Evolutionary conservation across 352 stramenopile genomes (phyloP), one percentile per base, ranked within the genome.

Genomic region (Phytophthora brassicae): DNA sequence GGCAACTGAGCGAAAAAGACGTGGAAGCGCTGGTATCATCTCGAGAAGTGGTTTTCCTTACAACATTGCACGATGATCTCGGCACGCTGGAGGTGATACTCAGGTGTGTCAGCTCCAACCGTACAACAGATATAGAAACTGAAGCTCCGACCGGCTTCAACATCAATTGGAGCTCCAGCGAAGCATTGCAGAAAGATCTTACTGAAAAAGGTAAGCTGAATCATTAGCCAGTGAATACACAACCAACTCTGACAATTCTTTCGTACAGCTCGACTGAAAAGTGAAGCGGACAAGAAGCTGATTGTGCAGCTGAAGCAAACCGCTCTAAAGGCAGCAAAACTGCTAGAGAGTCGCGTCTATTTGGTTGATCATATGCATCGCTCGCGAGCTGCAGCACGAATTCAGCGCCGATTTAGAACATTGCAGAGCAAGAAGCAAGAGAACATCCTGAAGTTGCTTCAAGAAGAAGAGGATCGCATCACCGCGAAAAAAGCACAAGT

Each of bases 91-190:
- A 88, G 45, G 52, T 85, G 16, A 74, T 68, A 6, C 56, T 86
- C 24, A 56, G 65, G 14, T 60, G 52, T 11, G 52, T 59, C 13
- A 44, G 12, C 20, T 39, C 9, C 28, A 54, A 7, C 31, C 8
- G 36, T 43, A 22, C 41, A 4, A 13, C 33, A 46, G 11, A 24
- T 20, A 23, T 8, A 36, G 42, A 61, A 16, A 23, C 22, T 20
- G 45, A 60, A 26, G 24, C 19, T n/a, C 17, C 47, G 3, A 60
- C 64, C 23, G 55, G 70, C 26, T 86, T 88, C 56, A 75, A 39
- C 16, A 68, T 88, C 14, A 76, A 83, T 41, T 88, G 76, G 76
- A 85, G 75, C 45, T 81, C 76, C 3, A 82, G 62, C 22, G 79
- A 81, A 23, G 72, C 74, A 9, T 64, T 89, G 17, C 49, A 82